Base-by-base conservation (phyloP, 23 red algal species). In the Gracilaria gracilis region DNA sequence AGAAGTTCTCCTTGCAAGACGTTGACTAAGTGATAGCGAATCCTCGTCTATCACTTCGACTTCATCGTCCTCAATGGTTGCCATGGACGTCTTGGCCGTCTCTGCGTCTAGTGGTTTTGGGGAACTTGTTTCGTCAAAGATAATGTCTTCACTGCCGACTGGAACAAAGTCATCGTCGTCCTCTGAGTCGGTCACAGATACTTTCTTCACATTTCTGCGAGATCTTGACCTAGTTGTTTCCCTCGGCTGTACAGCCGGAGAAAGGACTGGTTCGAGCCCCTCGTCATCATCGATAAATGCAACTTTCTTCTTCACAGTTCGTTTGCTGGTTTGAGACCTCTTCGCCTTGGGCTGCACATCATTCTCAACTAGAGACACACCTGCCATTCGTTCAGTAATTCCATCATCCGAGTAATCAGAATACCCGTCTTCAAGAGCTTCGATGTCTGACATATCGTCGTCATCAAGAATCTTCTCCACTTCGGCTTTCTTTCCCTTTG, bases 1-100 rank as follows among this genome's bases (percentile, higher is more conserved):
- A 44, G 64, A 72, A 72, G 49, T 49, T 75, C 84, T 87, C 31
- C 21, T 70, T 4, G 84, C 84, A n/a, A 87, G 69, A 9, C 84
- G 84, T 76, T 87, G 66, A 38, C 61, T 49, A 6, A 87, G 53
- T 5, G 84, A 38, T 38, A 87, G 49, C 24, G 29, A 74, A 28
- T 87, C 84, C 57, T 62, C 69, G 0, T 87, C 84, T 27, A 67
- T 87, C 50, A 36, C 27, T 33, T 75, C 84, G 38, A 77, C 32
- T 51, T 50, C 46, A 13, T 77, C 27, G 7, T 77, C 40, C 15
- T 29, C 42, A 71, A 48, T 16, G 33, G 25, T 69, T 24, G 11
- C 1, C 25, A 32, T 38, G 39, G 57, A 47, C 15, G 54, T 27
- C 15, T 32, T 65, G 14, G 9, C 15, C 51, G 27, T 15, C 24